Evolutionary conservation across 768 basidiomycete genomes (phyloP).

Genomic region (Cystofilobasidium macerans): DNA sequence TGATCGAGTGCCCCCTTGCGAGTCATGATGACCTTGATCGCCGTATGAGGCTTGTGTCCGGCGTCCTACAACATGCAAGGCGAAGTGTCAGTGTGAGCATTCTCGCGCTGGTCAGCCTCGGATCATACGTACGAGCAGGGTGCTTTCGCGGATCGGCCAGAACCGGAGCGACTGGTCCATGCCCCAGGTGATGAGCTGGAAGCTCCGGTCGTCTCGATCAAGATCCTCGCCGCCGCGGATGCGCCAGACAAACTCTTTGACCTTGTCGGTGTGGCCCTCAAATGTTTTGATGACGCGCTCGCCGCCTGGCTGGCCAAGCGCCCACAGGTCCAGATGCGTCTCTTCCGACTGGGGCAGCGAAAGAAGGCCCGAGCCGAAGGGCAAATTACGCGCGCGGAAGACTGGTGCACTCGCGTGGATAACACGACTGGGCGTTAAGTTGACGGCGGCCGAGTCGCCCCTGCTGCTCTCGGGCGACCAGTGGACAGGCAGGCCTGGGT

Average conservation of each 20-base stretch:
- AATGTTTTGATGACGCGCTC: constrained; percentile 58
- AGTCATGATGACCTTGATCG: constrained; percentile 26
- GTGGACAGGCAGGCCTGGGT: neutral
- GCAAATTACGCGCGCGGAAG: constrained; percentile 83
- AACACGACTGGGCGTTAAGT: constrained; percentile 25
- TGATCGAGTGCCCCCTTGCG: constrained; percentile 20
- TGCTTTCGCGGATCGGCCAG: constrained; percentile 59
- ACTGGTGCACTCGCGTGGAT: constrained; percentile 75
- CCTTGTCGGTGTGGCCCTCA: constrained; percentile 61
- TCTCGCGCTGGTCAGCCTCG: neutral
- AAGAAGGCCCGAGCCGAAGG: constrained; percentile 80
- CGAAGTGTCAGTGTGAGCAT: too few relatives aligned
- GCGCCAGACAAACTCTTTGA: constrained; percentile 97
- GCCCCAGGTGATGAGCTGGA: constrained; percentile 64
- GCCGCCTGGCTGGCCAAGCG: constrained; percentile 38
- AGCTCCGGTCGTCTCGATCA: constrained; percentile 47
- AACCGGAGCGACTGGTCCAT: constrained; percentile 84
- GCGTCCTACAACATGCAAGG: constrained; percentile 8
- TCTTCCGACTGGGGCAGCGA: constrained; percentile 80
- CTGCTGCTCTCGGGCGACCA: neutral
- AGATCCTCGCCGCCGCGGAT: constrained; percentile 46
- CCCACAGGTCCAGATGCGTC: constrained; percentile 74
- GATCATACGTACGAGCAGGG: constrained; percentile 4
- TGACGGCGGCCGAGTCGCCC: neutral
- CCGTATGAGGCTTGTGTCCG: constrained; percentile 14